Evolutionary conservation across 768 basidiomycete species (phyloP), one percentile per base, ranked within the genome.

Genomic region (Xerocomellus dryophilus): DNA sequence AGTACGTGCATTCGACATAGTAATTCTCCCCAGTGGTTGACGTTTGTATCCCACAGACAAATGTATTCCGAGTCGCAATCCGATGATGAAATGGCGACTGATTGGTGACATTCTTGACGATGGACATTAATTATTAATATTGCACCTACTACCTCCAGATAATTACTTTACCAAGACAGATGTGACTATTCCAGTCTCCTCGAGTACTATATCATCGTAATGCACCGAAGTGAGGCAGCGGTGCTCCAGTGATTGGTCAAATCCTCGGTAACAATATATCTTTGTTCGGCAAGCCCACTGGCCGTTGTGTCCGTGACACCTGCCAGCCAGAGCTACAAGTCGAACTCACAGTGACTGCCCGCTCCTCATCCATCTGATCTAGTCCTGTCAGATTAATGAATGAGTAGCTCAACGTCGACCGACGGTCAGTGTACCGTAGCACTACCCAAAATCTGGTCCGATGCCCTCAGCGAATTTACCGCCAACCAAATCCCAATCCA

Each of bases 401-500:
- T 25, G 51, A 39, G 18, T 21, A 36, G 12, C 43, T 34, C 34
- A 17, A 47, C 4, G 27, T 8, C 17, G 8, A 23, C 32, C 23
- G 15, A 51, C 14, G 40, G 20, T 38, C 47, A 23, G 14, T 5
- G 27, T 50, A 23, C 40, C 6, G 8, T 25, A 15, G 20, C 34
- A 4, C 15, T 56, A 7, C 43, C 54, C 31, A 50, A 41, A 25
- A 2, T 41, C 25, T 57, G 47, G 56, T 35, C 55, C 3, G 43
- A 50, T 17, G 17, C 43, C 18, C 54, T 58, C 20, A 23, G 21
- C 11, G 54, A 46, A 29, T 57, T 57, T 36, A 53, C 42, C 12
- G 32, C 50, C 23, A 59, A 59, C n/a, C 49, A 59, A 38, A 53
- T 59, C n/a, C 57, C 45, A 17, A 47, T 53, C 32, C 50, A 59